Evolutionary conservation across 192 early-diverging fungal genomes (phyloP), one percentile per base, ranked within the genome.

Genomic region (Dimargaris cristalligena): DNA sequence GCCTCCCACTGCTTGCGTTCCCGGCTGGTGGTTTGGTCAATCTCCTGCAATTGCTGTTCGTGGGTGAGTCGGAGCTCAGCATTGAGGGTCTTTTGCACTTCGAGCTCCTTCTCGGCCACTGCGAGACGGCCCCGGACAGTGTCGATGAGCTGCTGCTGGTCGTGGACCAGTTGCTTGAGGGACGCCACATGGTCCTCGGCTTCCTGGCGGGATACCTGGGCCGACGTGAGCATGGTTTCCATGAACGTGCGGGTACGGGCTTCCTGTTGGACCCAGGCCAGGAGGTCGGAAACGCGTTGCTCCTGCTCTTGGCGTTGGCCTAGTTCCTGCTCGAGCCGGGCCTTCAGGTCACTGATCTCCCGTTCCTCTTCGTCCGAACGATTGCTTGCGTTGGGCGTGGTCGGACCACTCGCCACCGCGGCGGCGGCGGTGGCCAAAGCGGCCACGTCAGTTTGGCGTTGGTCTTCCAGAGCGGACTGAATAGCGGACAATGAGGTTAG

Each of bases 101-200:
- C 51, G 29, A 52, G 23, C 9, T 52, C 51, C 29, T 52, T 52
- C 29, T 52, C 51, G 14, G 29, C 2, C 22, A n/a, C 51, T 18
- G 9, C 22, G 23, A 52, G 9, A 2, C 26, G 51, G 51, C 29
- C 29, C 16, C 51, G 51, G 14, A 52, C 16, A 13, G 51, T 52
- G 29, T 52, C 51, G 22, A 52, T 52, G 3, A 52, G 29, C 29
- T 52, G 51, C 51, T 52, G 51, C n/a, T 52, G 51, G 29, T 52
- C 26, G 51, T 52, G 51, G 23, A 52, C 51, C 29, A 52, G 51
- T 23, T 52, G 51, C n/a, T 28, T 18, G 23, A 25, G 22, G 2
- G 51, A 52, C 9, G 22, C n/a, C 3, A 29, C 14, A 16, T 28
- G 2, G 29, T 52, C 51, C 29, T 52, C 51, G 3, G 51, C 51